Percentiles rank a stretch among this genome's conserved stretches.
Evolutionary conservation across 345 rosid genomes (phyloP).

Genomic region (Excoecaria agallocha): DNA sequence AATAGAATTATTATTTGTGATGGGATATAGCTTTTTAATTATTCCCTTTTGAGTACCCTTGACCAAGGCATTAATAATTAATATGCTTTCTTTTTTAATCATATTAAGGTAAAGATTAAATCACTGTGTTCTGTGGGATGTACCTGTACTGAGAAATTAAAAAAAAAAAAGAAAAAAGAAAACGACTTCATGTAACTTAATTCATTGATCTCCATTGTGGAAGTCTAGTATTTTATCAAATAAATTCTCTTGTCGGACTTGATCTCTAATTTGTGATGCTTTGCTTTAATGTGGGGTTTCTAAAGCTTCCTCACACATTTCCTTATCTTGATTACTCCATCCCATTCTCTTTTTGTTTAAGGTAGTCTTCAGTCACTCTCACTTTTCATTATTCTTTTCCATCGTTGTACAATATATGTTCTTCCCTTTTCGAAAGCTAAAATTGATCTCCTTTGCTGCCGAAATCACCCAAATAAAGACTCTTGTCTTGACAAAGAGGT

Average conservation of each 20-base stretch:
- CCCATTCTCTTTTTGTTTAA: constrained; percentile 1
- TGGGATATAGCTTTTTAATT: background rate
- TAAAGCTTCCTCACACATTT: background rate
- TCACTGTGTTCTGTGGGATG: no score
- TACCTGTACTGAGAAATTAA: no score
- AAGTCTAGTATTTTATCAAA: background rate
- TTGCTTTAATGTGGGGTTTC: background rate
- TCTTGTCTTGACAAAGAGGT: background rate
- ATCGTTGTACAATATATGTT: background rate
- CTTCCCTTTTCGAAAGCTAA: background rate
- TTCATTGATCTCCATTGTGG: background rate
- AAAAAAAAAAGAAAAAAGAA: no score
- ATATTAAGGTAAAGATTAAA: no score
- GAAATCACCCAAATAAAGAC: background rate
- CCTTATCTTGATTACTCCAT: no score
- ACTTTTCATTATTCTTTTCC: background rate
- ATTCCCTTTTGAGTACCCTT: background rate
- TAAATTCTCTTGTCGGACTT: background rate
- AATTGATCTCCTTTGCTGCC: background rate
- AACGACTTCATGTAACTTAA: no score
- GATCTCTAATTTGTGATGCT: background rate
- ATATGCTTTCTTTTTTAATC: background rate
- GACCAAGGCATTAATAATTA: background rate
- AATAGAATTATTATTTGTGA: background rate
- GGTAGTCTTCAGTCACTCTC: background rate